phyloP scores from a whole-genome alignment of 2,329 filamentous ascomycete species.

The Paracamarosporium sp. region DNA sequence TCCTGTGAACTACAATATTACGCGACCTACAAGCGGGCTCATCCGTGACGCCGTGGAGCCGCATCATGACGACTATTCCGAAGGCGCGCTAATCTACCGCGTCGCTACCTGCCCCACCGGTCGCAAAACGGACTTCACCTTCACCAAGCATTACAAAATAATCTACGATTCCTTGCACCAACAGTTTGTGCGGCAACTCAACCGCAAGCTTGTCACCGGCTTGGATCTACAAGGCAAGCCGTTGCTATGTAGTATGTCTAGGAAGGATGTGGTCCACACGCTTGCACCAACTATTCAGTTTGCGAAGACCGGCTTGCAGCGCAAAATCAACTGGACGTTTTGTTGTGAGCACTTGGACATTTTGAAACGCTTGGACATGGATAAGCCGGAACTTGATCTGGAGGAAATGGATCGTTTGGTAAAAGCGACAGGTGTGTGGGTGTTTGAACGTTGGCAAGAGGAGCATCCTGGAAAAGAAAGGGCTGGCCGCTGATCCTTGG shows the following conservation, averaged over 20 bases:
- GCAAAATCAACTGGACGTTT: slow-evolving; percentile 6
- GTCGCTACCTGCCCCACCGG: not conserved
- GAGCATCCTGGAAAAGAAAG: not conserved
- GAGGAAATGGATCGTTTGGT: slow-evolving; percentile 8
- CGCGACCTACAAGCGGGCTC: not conserved
- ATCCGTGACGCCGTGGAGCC: slow-evolving; percentile 3
- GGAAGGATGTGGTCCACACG: not conserved
- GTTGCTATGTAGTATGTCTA: not conserved
- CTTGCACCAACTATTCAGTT: not conserved
- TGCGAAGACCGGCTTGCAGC: slow-evolving; percentile 7
- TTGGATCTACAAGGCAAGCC: not conserved
- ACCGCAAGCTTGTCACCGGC: not conserved
- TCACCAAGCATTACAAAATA: not conserved
- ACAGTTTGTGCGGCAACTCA: not conserved
- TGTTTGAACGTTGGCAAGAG: not conserved
- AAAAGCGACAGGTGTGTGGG: slow-evolving; percentile 5
- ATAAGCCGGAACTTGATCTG: not conserved
- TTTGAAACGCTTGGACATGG: not conserved
- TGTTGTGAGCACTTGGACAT: slow-evolving; percentile 1
- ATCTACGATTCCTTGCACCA: not conserved
- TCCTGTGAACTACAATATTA: not conserved
- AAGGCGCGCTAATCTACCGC: slow-evolving; percentile 7
- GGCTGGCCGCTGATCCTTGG: not conserved
- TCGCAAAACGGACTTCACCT: not conserved
- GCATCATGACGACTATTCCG: not conserved